A percentile compares a stretch with the other conserved stretches of the same genome.
These are phyloP conservation scores for Ogataea saltuana DNA, from an alignment of 805 yeast species.

Conservation along the genomic window DNA sequence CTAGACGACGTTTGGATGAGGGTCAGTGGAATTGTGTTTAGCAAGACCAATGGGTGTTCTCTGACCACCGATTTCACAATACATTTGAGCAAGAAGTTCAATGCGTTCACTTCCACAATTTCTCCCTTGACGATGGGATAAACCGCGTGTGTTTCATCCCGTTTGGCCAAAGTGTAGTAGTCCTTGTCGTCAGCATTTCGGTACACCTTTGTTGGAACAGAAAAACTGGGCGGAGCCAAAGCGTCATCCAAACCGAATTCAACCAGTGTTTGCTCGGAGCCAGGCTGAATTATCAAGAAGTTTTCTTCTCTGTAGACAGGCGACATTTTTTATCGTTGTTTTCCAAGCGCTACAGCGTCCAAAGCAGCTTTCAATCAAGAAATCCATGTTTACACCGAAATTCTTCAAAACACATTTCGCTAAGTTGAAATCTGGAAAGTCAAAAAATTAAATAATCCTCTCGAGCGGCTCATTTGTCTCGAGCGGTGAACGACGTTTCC, in stretches of 20 bases:
- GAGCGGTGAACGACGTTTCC: too few relatives aligned
- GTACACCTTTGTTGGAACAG: slow-evolving; percentile 74
- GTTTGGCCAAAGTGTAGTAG: slow-evolving; percentile 40
- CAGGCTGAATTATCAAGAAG: slow-evolving; percentile 67
- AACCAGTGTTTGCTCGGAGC: slow-evolving; percentile 71
- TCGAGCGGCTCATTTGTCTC: too few relatives aligned
- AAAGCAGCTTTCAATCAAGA: too few relatives aligned
- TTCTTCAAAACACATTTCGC: too few relatives aligned
- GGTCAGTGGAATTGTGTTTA: slow-evolving; percentile 60
- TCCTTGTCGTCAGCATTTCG: slow-evolving; percentile 24
- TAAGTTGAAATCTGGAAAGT: too few relatives aligned
- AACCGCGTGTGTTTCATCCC: slow-evolving; percentile 45
- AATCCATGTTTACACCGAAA: not conserved
- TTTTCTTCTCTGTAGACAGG: slow-evolving; percentile 38
- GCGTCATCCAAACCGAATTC: slow-evolving; percentile 80
- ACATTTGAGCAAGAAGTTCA: slow-evolving; percentile 59
- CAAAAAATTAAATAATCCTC: too few relatives aligned
- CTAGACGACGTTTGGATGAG: slow-evolving; percentile 59
- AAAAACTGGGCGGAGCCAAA: slow-evolving; percentile 70
- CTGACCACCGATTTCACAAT: slow-evolving; percentile 51
- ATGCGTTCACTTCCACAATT: slow-evolving; percentile 68
- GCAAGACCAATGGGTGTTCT: slow-evolving; percentile 29
- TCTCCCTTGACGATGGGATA: slow-evolving; percentile 65
- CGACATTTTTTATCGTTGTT: too few relatives aligned
- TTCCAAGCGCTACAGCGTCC: too few relatives aligned